phyloP scores from a whole-genome alignment of 805 yeast species.

The Metschnikowia lochheadii region DNA sequence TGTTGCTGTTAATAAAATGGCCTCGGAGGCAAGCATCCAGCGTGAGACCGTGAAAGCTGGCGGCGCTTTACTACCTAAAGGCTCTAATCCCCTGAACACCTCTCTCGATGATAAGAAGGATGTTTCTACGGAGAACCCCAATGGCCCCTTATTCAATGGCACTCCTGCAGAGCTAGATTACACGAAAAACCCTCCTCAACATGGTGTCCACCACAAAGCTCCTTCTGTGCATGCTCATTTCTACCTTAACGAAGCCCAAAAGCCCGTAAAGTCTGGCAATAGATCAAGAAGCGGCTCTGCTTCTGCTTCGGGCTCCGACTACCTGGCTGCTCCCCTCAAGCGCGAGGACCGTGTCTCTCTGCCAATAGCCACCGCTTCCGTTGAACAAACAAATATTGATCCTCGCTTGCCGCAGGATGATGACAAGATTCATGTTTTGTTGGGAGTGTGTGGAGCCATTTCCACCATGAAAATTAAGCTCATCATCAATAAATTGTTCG shows the following conservation, averaged over 20 bases:
- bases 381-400: slow-evolving; percentile 52
- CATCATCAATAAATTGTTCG: slow-evolving; percentile 49
- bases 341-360: slow-evolving; percentile 16
- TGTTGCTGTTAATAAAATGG: neutral
- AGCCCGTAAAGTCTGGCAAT: slow-evolving; percentile 33
- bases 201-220: slow-evolving; percentile 43
- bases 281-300: slow-evolving; percentile 40
- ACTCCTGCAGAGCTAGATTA: slow-evolving; percentile 20
- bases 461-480: slow-evolving; percentile 49
- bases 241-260: slow-evolving; percentile 62
- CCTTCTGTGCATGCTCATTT: slow-evolving; percentile 79
- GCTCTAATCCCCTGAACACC: neutral
- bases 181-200: slow-evolving; percentile 28
- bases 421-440: slow-evolving; percentile 50
- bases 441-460: slow-evolving; percentile 58
- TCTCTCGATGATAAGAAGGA: neutral
- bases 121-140: neutral
- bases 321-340: slow-evolving; percentile 12
- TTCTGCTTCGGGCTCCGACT: slow-evolving; percentile 26
- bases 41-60: slow-evolving; percentile 43
- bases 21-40: neutral
- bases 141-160: neutral
- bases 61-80: slow-evolving; percentile 38
- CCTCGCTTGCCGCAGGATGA: slow-evolving; percentile 60
- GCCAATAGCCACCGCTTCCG: slow-evolving; percentile 12